Evolutionary conservation across 2,329 filamentous ascomycete genomes (phyloP).

Genomic region (Penicillium sp.): DNA sequence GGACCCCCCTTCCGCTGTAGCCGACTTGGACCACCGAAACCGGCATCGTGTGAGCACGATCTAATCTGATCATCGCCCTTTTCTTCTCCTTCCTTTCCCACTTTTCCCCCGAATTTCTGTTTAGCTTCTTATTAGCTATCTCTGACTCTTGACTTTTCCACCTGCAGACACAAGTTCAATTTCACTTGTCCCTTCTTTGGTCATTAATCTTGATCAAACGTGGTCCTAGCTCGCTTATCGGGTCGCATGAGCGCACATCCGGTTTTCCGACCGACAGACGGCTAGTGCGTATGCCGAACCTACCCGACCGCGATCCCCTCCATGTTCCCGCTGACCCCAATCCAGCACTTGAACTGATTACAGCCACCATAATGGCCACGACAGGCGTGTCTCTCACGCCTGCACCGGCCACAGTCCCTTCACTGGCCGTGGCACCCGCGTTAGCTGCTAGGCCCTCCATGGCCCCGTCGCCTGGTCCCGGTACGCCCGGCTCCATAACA

Average conservation of each 20-base stretch:
- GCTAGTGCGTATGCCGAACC: constrained; percentile 24
- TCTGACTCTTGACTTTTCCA: not conserved
- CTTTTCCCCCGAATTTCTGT: constrained; percentile 8
- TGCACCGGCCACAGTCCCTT: constrained; percentile 33
- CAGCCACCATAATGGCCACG: constrained; percentile 36
- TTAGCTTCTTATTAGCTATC: constrained; percentile 9
- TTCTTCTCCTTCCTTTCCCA: constrained; percentile 16
- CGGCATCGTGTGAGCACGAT: constrained; percentile 29
- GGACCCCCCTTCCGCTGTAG: not conserved
- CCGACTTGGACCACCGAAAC: constrained; percentile 21
- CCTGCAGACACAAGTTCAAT: not conserved
- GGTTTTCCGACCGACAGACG: constrained; percentile 36
- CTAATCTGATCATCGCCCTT: constrained; percentile 30
- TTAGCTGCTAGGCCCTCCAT: constrained; percentile 41
- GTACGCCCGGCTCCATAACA: constrained; percentile 59
- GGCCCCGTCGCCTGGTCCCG: constrained; percentile 40
- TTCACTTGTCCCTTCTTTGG: not conserved
- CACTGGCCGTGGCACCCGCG: constrained; percentile 32
- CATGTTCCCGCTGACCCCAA: constrained; percentile 22
- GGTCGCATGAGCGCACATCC: constrained; percentile 35
- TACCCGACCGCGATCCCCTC: constrained; percentile 18
- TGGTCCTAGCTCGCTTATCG: constrained; percentile 29
- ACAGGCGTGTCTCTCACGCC: constrained; percentile 39
- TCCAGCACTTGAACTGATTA: constrained; percentile 22
- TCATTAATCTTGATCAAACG: not conserved